Conservation (phyloP, 192 early-diverging fungal genomes). For the Coemansia sp. region DNA sequence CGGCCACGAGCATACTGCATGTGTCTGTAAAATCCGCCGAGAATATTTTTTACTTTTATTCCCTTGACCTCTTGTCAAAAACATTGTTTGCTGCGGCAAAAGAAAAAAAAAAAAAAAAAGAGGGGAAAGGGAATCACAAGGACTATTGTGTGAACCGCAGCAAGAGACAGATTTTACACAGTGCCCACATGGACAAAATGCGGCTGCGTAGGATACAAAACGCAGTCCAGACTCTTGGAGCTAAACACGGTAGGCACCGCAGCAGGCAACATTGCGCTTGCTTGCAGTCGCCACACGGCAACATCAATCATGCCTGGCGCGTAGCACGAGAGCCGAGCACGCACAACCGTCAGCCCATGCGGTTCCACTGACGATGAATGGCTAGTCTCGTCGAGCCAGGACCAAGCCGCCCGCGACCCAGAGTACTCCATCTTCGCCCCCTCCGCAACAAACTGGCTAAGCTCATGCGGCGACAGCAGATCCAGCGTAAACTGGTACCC, state of each 20-base stretch:
- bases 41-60: background rate
- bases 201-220: constrained; percentile 33
- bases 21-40: background rate
- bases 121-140: background rate
- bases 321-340: constrained; percentile 22
- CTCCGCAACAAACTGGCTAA: constrained; percentile 11
- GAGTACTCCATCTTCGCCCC: constrained; percentile 25
- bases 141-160: background rate
- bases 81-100: background rate
- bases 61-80: too few relatives aligned
- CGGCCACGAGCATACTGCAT: background rate
- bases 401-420: constrained; percentile 44
- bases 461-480: constrained; percentile 41
- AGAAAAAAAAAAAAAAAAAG: background rate
- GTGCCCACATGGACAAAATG: constrained; percentile 25
- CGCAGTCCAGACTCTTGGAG: constrained; percentile 27
- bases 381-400: constrained; percentile 35
- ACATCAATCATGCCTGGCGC: constrained; percentile 38
- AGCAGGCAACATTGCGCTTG: constrained; percentile 11
- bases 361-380: constrained; percentile 15
- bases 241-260: background rate
- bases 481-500: constrained; percentile 29
- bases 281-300: constrained; percentile 40
- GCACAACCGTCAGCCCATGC: constrained; percentile 11
- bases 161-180: background rate